Conservation (phyloP, 1,139 yeast species). For the Pichia sp. region DNA sequence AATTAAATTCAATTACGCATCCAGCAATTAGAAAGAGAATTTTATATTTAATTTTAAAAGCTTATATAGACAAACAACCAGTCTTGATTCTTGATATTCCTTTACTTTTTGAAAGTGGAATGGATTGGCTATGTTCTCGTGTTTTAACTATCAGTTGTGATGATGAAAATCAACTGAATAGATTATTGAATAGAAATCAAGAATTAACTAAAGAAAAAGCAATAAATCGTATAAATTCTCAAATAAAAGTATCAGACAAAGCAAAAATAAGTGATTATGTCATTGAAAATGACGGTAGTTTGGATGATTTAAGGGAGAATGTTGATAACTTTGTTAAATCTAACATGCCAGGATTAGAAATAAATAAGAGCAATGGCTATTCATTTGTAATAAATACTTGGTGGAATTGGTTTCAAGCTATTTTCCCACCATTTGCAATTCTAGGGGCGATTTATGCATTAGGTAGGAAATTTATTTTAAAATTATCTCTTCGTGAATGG, state of each 20-base stretch:
- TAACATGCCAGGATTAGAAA: constrained; percentile 40
- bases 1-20: constrained; percentile 74
- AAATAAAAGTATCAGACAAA: constrained; percentile 61
- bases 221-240: constrained; percentile 63
- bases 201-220: constrained; percentile 66
- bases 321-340: constrained; percentile 42
- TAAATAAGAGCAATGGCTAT: background rate
- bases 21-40: constrained; percentile 80
- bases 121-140: constrained; percentile 66
- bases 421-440: constrained; percentile 55
- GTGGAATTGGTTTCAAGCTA: constrained; percentile 36
- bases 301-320: constrained; percentile 43
- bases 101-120: constrained; percentile 70
- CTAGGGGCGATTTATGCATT: constrained; percentile 40
- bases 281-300: constrained; percentile 54
- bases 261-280: constrained; percentile 57
- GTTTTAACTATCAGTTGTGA: constrained; percentile 65
- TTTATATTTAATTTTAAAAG: constrained; percentile 46
- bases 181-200: constrained; percentile 63
- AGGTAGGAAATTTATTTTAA: constrained; percentile 1
- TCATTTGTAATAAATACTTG: background rate
- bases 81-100: constrained; percentile 86
- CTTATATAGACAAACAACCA: constrained; percentile 45
- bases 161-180: constrained; percentile 48
- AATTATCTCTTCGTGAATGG: too few species aligned